Conservation (phyloP, 2,329 filamentous ascomycete genomes). For the Botryotinia calthae region DNA sequence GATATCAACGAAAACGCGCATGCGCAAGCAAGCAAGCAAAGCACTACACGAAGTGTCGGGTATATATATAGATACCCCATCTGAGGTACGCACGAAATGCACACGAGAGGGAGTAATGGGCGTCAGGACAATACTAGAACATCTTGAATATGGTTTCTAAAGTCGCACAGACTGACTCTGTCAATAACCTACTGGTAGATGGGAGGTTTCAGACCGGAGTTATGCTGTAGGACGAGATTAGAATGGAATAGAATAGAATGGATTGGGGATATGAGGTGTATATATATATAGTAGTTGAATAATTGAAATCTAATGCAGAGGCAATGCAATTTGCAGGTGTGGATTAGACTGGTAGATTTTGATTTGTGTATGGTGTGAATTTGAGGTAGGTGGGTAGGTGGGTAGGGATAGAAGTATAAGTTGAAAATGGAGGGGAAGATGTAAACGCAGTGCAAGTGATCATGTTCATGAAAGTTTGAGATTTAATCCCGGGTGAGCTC, state of each 20-base stretch:
- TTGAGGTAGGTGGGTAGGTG: background rate
- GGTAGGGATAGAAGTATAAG: background rate
- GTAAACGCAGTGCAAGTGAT: no score
- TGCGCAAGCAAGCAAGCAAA: constrained; percentile 13
- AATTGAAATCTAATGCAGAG: background rate
- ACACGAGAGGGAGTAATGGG: background rate
- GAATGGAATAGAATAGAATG: background rate
- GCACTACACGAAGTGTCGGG: background rate
- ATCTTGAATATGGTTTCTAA: constrained; percentile 8
- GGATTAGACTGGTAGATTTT: background rate
- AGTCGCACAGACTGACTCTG: background rate
- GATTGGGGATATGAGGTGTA: background rate
- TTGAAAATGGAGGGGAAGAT: background rate
- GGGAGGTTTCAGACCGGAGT: background rate
- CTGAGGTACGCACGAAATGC: background rate
- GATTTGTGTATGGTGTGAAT: background rate
- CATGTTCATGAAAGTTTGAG: no score
- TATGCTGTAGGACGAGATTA: background rate
- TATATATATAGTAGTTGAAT: background rate
- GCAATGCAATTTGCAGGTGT: no score
- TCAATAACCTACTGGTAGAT: background rate
- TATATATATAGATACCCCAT: background rate
- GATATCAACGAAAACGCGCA: constrained; percentile 6
- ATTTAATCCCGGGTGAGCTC: background rate
- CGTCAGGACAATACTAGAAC: background rate